Conservation (phyloP, 305 asterid species). For the Fraxinus xanthoxyloides region DNA sequence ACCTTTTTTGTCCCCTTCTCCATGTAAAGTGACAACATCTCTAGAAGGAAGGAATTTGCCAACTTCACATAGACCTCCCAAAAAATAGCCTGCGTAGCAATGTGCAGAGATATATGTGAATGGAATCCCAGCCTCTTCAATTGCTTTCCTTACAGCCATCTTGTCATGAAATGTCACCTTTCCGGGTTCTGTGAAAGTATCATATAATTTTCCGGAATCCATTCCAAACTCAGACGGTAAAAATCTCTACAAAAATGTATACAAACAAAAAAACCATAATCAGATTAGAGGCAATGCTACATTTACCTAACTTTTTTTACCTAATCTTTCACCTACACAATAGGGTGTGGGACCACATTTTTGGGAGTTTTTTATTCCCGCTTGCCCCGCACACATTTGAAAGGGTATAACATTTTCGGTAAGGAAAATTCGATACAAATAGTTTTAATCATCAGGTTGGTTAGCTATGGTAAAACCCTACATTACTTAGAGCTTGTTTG, state of each 20-base stretch:
- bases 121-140: slow-evolving; percentile 55
- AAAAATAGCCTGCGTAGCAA: slow-evolving; percentile 48
- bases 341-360: no score
- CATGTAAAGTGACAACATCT: slow-evolving; percentile 39
- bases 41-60: slow-evolving; percentile 40
- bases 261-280: no score
- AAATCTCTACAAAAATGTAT: slow-evolving; percentile 36
- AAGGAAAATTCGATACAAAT: no score
- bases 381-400: no score
- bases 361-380: no score
- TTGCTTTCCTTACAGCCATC: slow-evolving; percentile 53
- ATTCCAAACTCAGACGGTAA: slow-evolving; percentile 59
- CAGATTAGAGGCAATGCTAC: no score
- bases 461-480: no score
- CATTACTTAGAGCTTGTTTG: no score
- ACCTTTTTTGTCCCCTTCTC: slow-evolving; percentile 52
- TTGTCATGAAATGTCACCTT: slow-evolving; percentile 45
- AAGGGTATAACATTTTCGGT: no score
- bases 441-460: no score
- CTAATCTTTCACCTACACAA: no score
- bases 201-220: slow-evolving; percentile 39
- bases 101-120: slow-evolving; percentile 53
- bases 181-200: slow-evolving; percentile 39
- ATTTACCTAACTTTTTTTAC: no score
- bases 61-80: slow-evolving; percentile 45